Percentiles rank a stretch among this genome's conserved stretches.
These are phyloP conservation scores for Alternaria metachromatica DNA, from an alignment of 2,329 filamentous ascomycete species.

Conservation along the genomic window DNA sequence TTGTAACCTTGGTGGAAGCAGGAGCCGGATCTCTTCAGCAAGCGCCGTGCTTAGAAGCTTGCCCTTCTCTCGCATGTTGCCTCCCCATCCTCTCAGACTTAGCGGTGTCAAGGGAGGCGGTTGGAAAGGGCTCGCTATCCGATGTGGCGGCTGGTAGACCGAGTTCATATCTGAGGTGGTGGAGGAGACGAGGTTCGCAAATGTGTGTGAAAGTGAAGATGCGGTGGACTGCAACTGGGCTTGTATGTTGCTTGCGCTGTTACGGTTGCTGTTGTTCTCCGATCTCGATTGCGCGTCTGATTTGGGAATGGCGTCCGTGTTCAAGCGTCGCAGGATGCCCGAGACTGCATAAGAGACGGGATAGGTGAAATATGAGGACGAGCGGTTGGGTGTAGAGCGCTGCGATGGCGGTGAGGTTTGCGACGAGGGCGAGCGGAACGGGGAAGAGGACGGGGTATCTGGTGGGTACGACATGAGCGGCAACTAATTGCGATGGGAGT, in stretches of 20 bases:
- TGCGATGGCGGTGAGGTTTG: conserved; percentile 13
- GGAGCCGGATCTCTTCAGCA: conserved; percentile 90
- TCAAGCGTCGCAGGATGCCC: conserved; percentile 56
- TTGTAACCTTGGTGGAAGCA: conserved; percentile 85
- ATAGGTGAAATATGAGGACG: conserved; percentile 56
- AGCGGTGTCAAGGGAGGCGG: conserved; percentile 88
- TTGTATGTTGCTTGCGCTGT: conserved; percentile 17
- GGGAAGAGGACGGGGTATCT: conserved; percentile 22
- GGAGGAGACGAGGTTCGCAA: conserved; percentile 47
- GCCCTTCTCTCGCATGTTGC: conserved; percentile 64
- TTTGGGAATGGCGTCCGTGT: conserved; percentile 48
- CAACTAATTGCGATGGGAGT: conserved; percentile 6
- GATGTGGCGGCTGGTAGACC: conserved; percentile 66
- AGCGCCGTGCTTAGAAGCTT: conserved; percentile 74
- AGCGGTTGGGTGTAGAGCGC: conserved; percentile 26
- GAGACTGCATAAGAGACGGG: conserved; percentile 58
- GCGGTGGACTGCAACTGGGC: conserved; percentile 32
- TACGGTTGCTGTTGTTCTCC: conserved; percentile 12
- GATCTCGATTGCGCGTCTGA: conserved; percentile 16
- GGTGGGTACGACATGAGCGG: conserved; percentile 38
- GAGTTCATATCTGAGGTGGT: conserved; percentile 57
- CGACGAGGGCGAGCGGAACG: conserved; percentile 17
- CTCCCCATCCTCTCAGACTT: conserved; percentile 69
- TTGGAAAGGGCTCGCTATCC: conserved; percentile 79
- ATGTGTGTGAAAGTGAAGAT: conserved; percentile 36